Conservation (phyloP, 1,139 yeast species). For the Yarrowia galli region DNA sequence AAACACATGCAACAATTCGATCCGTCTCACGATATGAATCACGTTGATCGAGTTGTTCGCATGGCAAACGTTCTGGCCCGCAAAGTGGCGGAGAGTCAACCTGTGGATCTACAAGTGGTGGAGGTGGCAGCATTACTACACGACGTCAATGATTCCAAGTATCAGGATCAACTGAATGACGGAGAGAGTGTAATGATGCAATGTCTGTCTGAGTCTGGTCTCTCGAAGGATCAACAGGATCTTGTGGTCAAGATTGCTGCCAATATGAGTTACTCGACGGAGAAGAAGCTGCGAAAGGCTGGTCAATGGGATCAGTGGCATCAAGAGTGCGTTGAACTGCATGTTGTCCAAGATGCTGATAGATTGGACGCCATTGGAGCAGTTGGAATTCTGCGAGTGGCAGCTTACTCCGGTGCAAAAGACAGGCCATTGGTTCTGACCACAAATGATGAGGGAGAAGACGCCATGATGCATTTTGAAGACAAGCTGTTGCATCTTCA, state of each 20-base stretch:
- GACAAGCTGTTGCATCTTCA: constrained; percentile 2
- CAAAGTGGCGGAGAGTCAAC: constrained; percentile 39
- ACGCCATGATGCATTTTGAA: constrained; percentile 17
- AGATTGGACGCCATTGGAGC: constrained; percentile 53
- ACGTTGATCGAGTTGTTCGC: constrained; percentile 49
- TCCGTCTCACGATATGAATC: constrained; percentile 49
- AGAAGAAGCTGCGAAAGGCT: constrained; percentile 44
- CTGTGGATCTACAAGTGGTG: constrained; percentile 47
- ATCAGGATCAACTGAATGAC: constrained; percentile 40
- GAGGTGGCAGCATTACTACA: constrained; percentile 52
- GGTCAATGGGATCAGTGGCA: constrained; percentile 48
- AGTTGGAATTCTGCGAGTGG: constrained; percentile 50
- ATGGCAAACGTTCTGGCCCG: constrained; percentile 46
- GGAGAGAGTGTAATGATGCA: constrained; percentile 41
- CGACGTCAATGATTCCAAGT: constrained; percentile 52
- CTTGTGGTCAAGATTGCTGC: constrained; percentile 46
- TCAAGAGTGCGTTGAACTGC: constrained; percentile 47
- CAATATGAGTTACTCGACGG: constrained; percentile 49
- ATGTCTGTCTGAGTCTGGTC: constrained; percentile 43
- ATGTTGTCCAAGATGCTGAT: constrained; percentile 53
- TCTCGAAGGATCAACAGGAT: constrained; percentile 42
- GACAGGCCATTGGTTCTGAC: constrained; percentile 44
- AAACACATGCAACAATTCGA: constrained; percentile 47
- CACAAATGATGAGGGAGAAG: background rate
- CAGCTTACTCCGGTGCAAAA: constrained; percentile 50